A percentile compares a stretch with the other conserved stretches of the same genome.
These are phyloP conservation scores for Xylaria castorea DNA, from an alignment of 495 filamentous ascomycete genomes.

Conservation along the genomic window DNA sequence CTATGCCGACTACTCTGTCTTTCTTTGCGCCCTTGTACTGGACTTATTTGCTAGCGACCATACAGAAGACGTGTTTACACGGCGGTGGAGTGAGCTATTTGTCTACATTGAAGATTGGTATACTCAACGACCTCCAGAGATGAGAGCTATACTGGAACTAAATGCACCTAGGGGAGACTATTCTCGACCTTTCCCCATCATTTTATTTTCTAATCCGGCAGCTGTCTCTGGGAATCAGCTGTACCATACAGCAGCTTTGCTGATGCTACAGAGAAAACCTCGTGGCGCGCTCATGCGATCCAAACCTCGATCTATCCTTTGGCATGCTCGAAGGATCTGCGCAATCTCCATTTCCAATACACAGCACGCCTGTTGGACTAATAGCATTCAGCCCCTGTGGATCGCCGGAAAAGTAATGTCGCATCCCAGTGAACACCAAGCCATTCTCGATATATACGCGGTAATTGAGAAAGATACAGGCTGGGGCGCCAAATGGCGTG, in stretches of 20 bases:
- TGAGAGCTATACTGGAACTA: background rate
- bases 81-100: conserved; percentile 10
- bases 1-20: background rate
- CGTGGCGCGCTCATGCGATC: background rate
- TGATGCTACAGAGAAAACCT: conserved; percentile 1
- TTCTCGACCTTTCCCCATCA: background rate
- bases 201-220: background rate
- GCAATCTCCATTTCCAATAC: background rate
- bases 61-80: background rate
- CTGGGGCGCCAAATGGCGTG: conserved; percentile 5
- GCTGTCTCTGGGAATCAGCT: conserved; percentile 8
- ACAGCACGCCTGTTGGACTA: conserved; percentile 7
- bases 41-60: background rate
- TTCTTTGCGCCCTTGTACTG: background rate
- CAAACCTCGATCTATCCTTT: background rate
- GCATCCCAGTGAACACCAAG: background rate
- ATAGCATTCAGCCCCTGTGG: conserved; percentile 1
- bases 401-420: conserved; percentile 5
- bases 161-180: background rate
- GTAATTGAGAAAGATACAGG: conserved; percentile 6
- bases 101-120: conserved; percentile 9
- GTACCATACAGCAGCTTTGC: conserved; percentile 2
- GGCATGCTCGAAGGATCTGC: background rate
- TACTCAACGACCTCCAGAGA: conserved; percentile 4
- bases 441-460: conserved; percentile 8